Base-by-base conservation (phyloP, 75 land plant species). In the Selaginella moellendorffii region DNA sequence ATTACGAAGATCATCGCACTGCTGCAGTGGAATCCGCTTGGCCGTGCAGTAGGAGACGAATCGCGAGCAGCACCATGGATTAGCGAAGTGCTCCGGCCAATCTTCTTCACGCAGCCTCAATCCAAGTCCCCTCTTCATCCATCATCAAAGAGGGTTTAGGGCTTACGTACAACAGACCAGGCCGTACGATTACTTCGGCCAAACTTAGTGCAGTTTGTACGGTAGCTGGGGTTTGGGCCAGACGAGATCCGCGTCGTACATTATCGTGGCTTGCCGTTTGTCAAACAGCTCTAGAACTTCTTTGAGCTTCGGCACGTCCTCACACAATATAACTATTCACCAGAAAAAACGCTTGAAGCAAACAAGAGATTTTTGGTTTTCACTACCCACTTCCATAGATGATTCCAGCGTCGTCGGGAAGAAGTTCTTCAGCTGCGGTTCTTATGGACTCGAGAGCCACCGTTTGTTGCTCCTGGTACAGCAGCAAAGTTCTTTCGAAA, bases 141-240 rank as follows among this genome's bases (percentile, higher is more conserved):
- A n/a, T n/a, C n/a, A n/a, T n/a, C n/a, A n/a, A n/a, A n/a, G n/a
- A n/a, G n/a, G n/a, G n/a, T n/a, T n/a, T n/a, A n/a, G n/a, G n/a
- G n/a, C n/a, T n/a, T n/a, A n/a, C n/a, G n/a, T n/a, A n/a, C n/a
- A n/a, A n/a, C n/a, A n/a, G n/a, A n/a, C n/a, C n/a, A n/a, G n/a
- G n/a, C n/a, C n/a, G n/a, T n/a, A n/a, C n/a, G n/a, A n/a, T n/a
- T n/a, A n/a, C n/a, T n/a, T n/a, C n/a, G n/a, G n/a, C n/a, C n/a
- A n/a, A n/a, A n/a, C n/a, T n/a, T 36, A 36, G 14, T 36, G 14
- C 14, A 36, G 14, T 36, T 14, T 36, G 46, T 36, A 36, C 5
- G 59, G 59, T 25, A 56, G 8, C 19, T 56, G 5, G n/a, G 59
- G 59, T 21, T 56, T 56, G 8, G 59, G 59, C 59, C 59, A 56